Evolutionary conservation across 805 yeast species (phyloP), one percentile per base, ranked within the genome.

Genomic region (Metschnikowia cubensis): DNA sequence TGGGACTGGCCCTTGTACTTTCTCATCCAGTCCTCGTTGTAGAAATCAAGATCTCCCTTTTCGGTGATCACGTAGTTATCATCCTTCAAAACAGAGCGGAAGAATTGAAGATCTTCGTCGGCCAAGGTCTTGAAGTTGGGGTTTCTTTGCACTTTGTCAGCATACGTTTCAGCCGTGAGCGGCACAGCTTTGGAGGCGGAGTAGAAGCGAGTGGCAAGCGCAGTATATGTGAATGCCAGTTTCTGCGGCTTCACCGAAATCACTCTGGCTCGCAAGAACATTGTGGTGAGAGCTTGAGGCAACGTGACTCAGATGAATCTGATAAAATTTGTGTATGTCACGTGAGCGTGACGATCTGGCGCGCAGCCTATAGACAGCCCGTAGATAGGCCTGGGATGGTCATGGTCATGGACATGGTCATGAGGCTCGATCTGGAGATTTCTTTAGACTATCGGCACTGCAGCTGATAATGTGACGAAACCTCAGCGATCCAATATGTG

Each of bases 1-100:
- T 79, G 74, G 0, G 96, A 84, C 62, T 87, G 89, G n/a, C 98
- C 98, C 53, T 81, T 77, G 69, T 90, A 91, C 69, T 91, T 91
- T 62, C 88, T 79, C 96, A 89, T 91, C 89, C 95, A 87, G 67
- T 91, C 98, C 66, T 87, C 92, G 63, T 91, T 92, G 76, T 72
- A 88, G 52, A 79, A 79, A 18, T 78, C 75, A 38, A 91, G 72
- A 59, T 87, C 94, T 38, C 83, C 85, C 11, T 67, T 65, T 53
- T 81, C 84, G 14, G 82, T 79, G 46, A 85, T 66, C 38, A 56
- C 77, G 66, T 75, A 70, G 25, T 76, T 73, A 7, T 72, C 69
- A 44, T 68, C 74, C 5, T 82, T 70, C 50, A 94, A 69, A 10
- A 91, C 71, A 0, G 80, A 62, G 52, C 73, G 70, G 74, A 92